These are phyloP conservation scores for Raphanus raphanistrum DNA, from an alignment of 345 rosid genomes.

Conservation along the genomic window DNA sequence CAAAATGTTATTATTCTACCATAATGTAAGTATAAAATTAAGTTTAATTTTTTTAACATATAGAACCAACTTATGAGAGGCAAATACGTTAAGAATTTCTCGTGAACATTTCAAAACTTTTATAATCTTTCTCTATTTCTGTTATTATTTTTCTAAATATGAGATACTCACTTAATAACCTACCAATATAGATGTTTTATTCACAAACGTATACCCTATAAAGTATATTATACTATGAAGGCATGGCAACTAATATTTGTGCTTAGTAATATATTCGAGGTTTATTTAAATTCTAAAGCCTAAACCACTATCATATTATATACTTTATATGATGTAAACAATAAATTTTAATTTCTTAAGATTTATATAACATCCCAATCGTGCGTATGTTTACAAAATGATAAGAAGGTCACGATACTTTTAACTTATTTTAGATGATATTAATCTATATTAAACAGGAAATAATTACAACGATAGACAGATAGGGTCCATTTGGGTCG, in stretches of 20 bases:
- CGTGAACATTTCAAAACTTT: neutral
- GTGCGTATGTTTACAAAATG: slow-evolving; percentile 19
- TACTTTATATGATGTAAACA: neutral
- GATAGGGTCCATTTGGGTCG: slow-evolving; percentile 26
- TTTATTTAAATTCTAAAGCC: slow-evolving; percentile 11
- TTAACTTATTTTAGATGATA: slow-evolving; percentile 9
- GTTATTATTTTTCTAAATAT: too few species aligned
- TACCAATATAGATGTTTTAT: neutral
- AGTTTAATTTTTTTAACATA: neutral
- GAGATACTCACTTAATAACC: too few species aligned
- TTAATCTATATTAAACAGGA: slow-evolving; percentile 6
- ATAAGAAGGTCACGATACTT: slow-evolving; percentile 23
- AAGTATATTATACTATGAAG: neutral
- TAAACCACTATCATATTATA: slow-evolving; percentile 11
- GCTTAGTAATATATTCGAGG: neutral
- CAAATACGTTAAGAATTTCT: neutral
- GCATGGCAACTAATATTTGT: neutral
- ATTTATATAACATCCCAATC: slow-evolving; percentile 25
- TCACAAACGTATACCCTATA: neutral
- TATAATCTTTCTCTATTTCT: neutral
- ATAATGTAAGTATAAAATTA: neutral
- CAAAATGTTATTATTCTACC: too few species aligned
- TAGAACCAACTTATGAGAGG: neutral
- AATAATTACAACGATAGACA: neutral
- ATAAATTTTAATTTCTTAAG: neutral